Evolutionary conservation across 768 basidiomycete genomes (phyloP), one percentile per base, ranked within the genome.

Genomic region (Clathrus columnatus): DNA sequence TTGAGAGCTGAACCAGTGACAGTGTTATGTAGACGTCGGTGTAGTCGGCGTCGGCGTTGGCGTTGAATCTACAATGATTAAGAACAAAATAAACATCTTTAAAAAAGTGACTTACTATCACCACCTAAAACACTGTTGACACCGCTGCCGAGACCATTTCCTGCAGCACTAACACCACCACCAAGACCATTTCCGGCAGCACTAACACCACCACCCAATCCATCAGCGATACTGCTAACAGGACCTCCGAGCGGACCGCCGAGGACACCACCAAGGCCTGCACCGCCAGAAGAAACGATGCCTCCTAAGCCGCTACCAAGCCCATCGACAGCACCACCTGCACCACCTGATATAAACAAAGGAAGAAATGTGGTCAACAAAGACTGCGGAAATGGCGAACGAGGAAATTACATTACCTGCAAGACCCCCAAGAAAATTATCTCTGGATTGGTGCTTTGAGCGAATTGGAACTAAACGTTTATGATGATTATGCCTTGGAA

Each of bases 161-260:
- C 21, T 14, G 46, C 21, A 47, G 64, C 61, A 62, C 59, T 29
- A 57, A 65, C 56, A 65, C 65, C 6, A 43, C 65, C 54, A 54
- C 65, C 41, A 57, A 26, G 50, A 57, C 61, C 51, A 53, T 67
- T 17, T 61, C 59, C 27, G 60, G 54, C 43, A 59, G 50, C 49
- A 61, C 59, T 29, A 63, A 64, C 48, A 62, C 67, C 61, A 59
- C 36, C 10, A 36, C 36, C 36, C 36, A 36, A 36, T 8, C 36
- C 36, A 36, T n/a, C 36, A 36, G 36, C 36, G 36, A 36, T 11
- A 36, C 36, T n/a, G 36, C 36, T 36, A 5, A 36, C 36, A 36
- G 36, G 7, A 36, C 36, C 36, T 11, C 36, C 36, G 36, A 36
- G 36, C 2, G 36, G 36, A 36, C 36, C 36, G n/a, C 58, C 26